Conservation (phyloP, 768 basidiomycete genomes). For the Boletus pseudo-olivaceus region DNA sequence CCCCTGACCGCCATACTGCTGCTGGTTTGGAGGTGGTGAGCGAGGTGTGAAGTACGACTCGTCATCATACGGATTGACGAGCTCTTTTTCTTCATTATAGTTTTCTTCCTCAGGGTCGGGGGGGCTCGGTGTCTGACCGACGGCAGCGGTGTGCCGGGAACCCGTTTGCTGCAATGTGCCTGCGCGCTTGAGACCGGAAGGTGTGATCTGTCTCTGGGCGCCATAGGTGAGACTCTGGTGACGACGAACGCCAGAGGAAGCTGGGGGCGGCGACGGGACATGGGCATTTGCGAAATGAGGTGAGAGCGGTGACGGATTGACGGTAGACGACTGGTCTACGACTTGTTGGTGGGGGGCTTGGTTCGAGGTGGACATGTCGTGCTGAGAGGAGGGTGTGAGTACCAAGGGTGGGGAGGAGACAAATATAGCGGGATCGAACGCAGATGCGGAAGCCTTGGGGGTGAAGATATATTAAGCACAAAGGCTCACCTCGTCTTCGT, state of each 20-base stretch:
- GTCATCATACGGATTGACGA: conserved; percentile 45
- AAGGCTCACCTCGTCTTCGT: conserved; percentile 63
- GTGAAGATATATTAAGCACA: neutral
- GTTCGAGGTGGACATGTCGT: conserved; percentile 20
- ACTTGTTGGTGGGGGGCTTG: conserved; percentile 44
- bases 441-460: neutral
- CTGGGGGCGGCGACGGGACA: conserved; percentile 68
- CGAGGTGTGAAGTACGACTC: conserved; percentile 52
- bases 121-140: conserved; percentile 41
- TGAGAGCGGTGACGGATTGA: conserved; percentile 53
- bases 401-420: neutral
- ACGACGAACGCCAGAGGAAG: conserved; percentile 67
- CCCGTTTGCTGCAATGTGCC: conserved; percentile 61
- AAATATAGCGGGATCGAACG: neutral
- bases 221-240: conserved; percentile 80
- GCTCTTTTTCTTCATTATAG: conserved; percentile 44
- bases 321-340: conserved; percentile 42
- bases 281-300: conserved; percentile 53
- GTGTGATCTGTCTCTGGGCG: conserved; percentile 49
- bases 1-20: conserved; percentile 36
- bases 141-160: conserved; percentile 29
- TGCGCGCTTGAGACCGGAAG: conserved; percentile 63
- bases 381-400: conserved; percentile 22
- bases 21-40: conserved; percentile 39
- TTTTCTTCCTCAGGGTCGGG: conserved; percentile 54